These are phyloP conservation scores for Xylaria sp. DNA, from an alignment of 2,329 filamentous ascomycete genomes.

Conservation along the genomic window DNA sequence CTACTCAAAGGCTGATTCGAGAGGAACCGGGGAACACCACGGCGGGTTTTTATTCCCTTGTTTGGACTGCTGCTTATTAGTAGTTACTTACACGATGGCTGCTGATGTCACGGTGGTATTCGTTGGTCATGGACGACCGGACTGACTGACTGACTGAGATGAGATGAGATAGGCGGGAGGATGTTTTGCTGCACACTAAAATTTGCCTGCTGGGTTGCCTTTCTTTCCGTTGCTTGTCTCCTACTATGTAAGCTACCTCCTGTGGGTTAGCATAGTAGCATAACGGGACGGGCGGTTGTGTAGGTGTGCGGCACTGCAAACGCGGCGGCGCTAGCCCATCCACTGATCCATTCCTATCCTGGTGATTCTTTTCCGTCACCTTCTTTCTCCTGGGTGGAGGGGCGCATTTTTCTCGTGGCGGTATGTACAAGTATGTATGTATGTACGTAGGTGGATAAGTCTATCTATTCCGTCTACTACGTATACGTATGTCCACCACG, in stretches of 20 bases:
- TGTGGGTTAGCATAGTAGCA: background rate
- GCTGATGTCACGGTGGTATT: slow-evolving; percentile 34
- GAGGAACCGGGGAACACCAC: background rate
- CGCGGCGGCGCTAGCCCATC: background rate
- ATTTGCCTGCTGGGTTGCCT: slow-evolving; percentile 13
- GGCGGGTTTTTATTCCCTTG: background rate
- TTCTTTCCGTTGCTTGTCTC: too few species aligned
- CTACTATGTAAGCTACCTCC: too few species aligned
- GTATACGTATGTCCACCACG: background rate
- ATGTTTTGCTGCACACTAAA: background rate
- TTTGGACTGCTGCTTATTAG: background rate
- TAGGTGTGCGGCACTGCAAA: slow-evolving; percentile 19
- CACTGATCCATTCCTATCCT: background rate
- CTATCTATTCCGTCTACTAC: background rate
- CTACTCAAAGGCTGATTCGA: slow-evolving; percentile 3
- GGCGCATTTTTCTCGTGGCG: slow-evolving; percentile 8
- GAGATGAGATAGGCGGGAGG: slow-evolving; percentile 2
- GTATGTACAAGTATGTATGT: background rate
- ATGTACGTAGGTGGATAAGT: background rate
- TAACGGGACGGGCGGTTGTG: background rate
- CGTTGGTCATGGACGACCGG: slow-evolving; percentile 25
- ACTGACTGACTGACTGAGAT: background rate
- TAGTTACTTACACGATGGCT: slow-evolving; percentile 23
- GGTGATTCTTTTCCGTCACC: background rate
- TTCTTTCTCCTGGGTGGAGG: background rate